These are phyloP conservation scores for Nothophoma quercina DNA, from an alignment of 2,329 filamentous ascomycete species.

Conservation along the genomic window DNA sequence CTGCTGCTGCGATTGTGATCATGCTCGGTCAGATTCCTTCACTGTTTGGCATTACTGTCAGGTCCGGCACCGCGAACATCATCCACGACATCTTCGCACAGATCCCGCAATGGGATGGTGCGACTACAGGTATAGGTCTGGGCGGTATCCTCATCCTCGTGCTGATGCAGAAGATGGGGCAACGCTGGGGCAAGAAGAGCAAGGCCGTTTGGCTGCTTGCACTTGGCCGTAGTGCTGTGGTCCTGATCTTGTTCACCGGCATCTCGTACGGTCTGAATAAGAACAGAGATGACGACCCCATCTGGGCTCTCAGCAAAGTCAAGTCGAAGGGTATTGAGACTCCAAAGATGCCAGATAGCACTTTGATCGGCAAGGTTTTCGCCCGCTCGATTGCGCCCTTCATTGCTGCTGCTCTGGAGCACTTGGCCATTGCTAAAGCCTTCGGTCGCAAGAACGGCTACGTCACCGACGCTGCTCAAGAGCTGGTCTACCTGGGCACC, in stretches of 20 bases:
- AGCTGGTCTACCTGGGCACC: conserved; percentile 69
- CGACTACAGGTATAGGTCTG: conserved; percentile 67
- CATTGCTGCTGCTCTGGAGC: conserved; percentile 68
- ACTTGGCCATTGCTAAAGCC: conserved; percentile 69
- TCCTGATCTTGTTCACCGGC: conserved; percentile 68
- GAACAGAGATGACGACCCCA: conserved; percentile 52
- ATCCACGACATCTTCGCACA: conserved; percentile 66
- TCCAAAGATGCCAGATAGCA: conserved; percentile 57
- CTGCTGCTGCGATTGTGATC: conserved; percentile 71
- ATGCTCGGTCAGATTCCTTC: conserved; percentile 70
- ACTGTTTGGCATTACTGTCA: conserved; percentile 63
- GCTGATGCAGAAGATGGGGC: conserved; percentile 64
- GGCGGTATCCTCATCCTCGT: conserved; percentile 64
- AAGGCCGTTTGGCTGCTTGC: conserved; percentile 66
- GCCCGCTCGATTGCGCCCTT: conserved; percentile 66
- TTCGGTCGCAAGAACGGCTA: conserved; percentile 70
- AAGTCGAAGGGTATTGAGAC: conserved; percentile 62
- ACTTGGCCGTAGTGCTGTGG: conserved; percentile 67
- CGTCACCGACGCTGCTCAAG: conserved; percentile 69
- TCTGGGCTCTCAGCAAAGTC: conserved; percentile 68
- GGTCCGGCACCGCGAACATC: conserved; percentile 62
- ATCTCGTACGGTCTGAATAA: conserved; percentile 70
- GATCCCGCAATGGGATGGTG: conserved; percentile 64
- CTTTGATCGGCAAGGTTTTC: conserved; percentile 62
- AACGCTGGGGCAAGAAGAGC: conserved; percentile 66